A percentile compares a stretch with the other conserved stretches of the same genome.
Evolutionary conservation across 2,329 filamentous ascomycete species (phyloP).

Genomic region (Bipolaris oryzae): DNA sequence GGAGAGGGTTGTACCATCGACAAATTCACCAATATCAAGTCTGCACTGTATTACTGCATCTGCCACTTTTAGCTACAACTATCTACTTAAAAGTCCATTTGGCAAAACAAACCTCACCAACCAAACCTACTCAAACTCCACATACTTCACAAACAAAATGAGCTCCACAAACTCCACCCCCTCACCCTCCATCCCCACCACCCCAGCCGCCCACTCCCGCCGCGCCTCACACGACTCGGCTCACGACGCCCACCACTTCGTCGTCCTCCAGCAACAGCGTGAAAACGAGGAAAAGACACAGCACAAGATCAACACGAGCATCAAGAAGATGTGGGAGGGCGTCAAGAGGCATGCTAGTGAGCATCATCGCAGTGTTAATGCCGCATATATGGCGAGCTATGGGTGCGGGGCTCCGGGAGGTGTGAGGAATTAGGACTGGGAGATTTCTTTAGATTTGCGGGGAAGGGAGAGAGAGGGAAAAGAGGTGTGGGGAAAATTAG

Average conservation of each 20-base stretch:
- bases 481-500: no score
- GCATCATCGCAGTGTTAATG: conserved; percentile 40
- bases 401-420: conserved; percentile 16
- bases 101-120: background rate
- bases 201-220: conserved; percentile 18
- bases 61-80: background rate
- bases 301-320: conserved; percentile 26
- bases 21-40: background rate
- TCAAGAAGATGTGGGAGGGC: conserved; percentile 39
- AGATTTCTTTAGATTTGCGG: no score
- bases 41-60: background rate
- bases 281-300: conserved; percentile 24
- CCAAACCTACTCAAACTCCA: background rate
- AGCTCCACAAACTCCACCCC: conserved; percentile 12
- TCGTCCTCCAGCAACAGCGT: conserved; percentile 4
- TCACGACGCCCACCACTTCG: conserved; percentile 31
- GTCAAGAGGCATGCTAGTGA: conserved; percentile 36
- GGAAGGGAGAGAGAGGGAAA: no score
- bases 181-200: conserved; percentile 14
- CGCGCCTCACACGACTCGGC: conserved; percentile 29
- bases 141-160: conserved; percentile 17
- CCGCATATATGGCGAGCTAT: conserved; percentile 35
- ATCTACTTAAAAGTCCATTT: background rate
- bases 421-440: background rate
- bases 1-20: conserved; percentile 2